A percentile compares a stretch with the other conserved stretches of the same genome.
phyloP scores from a whole-genome alignment of 441 rosid genomes.

The Jatropha podagrica region DNA sequence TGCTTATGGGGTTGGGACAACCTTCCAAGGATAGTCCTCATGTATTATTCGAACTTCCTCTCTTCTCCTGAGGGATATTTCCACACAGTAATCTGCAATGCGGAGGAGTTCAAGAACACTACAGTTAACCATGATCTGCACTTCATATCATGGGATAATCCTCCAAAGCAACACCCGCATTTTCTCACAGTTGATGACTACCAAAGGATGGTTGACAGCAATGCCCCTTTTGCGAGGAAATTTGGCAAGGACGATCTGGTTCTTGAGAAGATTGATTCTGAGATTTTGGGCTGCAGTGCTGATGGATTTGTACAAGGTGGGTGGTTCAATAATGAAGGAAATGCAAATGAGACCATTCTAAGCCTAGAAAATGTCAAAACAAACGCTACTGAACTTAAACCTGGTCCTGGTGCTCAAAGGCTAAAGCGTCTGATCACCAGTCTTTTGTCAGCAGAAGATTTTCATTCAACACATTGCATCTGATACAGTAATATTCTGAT shows the following conservation, averaged over 20 bases:
- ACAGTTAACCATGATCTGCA: slow-evolving; percentile 82
- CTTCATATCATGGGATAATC: slow-evolving; percentile 87
- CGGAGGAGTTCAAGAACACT: slow-evolving; percentile 57
- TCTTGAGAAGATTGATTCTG: slow-evolving; percentile 69
- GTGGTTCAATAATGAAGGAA: slow-evolving; percentile 47
- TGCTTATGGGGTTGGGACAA: slow-evolving; percentile 85
- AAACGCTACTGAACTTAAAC: slow-evolving; percentile 49
- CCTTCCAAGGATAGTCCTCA: slow-evolving; percentile 67
- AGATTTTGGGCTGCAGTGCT: slow-evolving; percentile 48
- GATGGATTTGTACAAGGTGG: slow-evolving; percentile 63
- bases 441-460: slow-evolving; percentile 53
- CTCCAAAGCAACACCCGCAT: slow-evolving; percentile 86
- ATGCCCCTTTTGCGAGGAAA: slow-evolving; percentile 77
- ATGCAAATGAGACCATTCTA: slow-evolving; percentile 23
- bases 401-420: slow-evolving; percentile 73
- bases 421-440: slow-evolving; percentile 48
- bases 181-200: slow-evolving; percentile 59
- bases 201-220: slow-evolving; percentile 62
- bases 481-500: slow-evolving; percentile 12
- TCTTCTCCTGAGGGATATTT: slow-evolving; percentile 88
- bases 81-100: slow-evolving; percentile 84
- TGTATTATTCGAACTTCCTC: slow-evolving; percentile 82
- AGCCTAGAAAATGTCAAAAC: slow-evolving; percentile 15
- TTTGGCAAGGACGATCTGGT: slow-evolving; percentile 57
- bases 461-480: slow-evolving; percentile 54